Evolutionary conservation across 331 rosid genomes (phyloP).

Genomic region (Rosa hybrid): DNA sequence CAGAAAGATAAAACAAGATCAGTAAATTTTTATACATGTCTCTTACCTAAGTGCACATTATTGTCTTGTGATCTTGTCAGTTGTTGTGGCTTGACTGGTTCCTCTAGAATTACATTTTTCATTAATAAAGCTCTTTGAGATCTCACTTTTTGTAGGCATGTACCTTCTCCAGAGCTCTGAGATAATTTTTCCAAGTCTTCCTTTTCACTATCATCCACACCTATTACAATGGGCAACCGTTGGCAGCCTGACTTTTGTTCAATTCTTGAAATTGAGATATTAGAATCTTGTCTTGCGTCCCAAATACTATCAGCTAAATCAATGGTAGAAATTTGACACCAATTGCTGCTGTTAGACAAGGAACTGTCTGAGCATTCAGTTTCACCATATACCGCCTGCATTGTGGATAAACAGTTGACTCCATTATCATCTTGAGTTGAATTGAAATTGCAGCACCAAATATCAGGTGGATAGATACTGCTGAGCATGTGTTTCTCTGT

Average conservation of each 20-base stretch:
- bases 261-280: conserved; percentile 15
- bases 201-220: conserved; percentile 15
- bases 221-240: conserved; percentile 8
- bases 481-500: conserved; percentile 7
- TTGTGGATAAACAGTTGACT: conserved; percentile 2
- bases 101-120: conserved; percentile 13
- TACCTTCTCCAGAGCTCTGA: conserved; percentile 15
- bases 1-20: conserved; percentile 14
- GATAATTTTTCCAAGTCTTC: conserved; percentile 10
- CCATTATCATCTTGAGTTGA: conserved; percentile 4
- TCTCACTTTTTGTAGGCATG: conserved; percentile 20
- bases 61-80: conserved; percentile 20
- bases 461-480: conserved; percentile 22
- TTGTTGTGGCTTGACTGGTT: neutral
- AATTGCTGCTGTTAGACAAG: conserved; percentile 3
- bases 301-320: conserved; percentile 11
- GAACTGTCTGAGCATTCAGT: conserved; percentile 14
- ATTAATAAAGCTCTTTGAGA: conserved; percentile 26
- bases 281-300: conserved; percentile 30
- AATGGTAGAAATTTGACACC: neutral
- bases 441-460: conserved; percentile 12
- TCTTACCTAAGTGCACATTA: conserved; percentile 30
- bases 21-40: neutral
- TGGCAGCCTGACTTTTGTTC: conserved; percentile 20
- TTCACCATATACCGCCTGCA: conserved; percentile 15